These are phyloP conservation scores for Suillus discolor DNA, from an alignment of 768 basidiomycete species.

Conservation along the genomic window DNA sequence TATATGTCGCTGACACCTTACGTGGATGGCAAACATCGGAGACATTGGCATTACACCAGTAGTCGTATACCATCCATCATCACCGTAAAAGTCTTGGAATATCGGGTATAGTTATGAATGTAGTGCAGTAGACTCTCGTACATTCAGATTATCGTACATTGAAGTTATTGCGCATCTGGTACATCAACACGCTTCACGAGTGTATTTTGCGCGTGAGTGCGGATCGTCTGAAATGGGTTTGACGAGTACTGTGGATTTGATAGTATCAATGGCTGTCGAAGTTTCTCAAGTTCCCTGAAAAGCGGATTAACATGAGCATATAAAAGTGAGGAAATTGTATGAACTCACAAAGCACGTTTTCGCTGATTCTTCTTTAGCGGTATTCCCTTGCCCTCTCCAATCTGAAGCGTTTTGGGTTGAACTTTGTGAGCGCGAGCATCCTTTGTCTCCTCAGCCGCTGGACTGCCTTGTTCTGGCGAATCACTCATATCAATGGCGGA, in stretches of 20 bases:
- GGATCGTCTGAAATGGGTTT: constrained; percentile 79
- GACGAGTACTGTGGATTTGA: constrained; percentile 63
- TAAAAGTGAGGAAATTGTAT: constrained; percentile 10
- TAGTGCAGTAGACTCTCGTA: not conserved
- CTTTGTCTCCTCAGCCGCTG: constrained; percentile 17
- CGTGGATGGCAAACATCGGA: not conserved
- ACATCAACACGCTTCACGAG: constrained; percentile 51
- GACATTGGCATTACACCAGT: not conserved
- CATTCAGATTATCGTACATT: not conserved
- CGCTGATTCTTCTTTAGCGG: constrained; percentile 67
- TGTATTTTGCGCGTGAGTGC: constrained; percentile 79
- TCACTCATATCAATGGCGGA: constrained; percentile 49
- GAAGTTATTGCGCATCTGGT: constrained; percentile 6
- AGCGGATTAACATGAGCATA: constrained; percentile 4
- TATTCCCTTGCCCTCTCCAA: constrained; percentile 64
- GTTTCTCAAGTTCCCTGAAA: constrained; percentile 62
- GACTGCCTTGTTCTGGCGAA: constrained; percentile 22
- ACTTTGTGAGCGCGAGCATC: constrained; percentile 18
- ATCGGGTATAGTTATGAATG: not conserved
- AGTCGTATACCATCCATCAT: not conserved
- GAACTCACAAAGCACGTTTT: constrained; percentile 65
- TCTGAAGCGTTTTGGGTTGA: constrained; percentile 48
- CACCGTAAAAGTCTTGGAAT: not conserved
- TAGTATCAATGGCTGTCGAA: constrained; percentile 71
- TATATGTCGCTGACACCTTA: not conserved